A percentile compares a stretch with the other conserved stretches of the same genome.
Evolutionary conservation across 2,329 filamentous ascomycete species (phyloP).

Genomic region (Stachybotrys chartarum): DNA sequence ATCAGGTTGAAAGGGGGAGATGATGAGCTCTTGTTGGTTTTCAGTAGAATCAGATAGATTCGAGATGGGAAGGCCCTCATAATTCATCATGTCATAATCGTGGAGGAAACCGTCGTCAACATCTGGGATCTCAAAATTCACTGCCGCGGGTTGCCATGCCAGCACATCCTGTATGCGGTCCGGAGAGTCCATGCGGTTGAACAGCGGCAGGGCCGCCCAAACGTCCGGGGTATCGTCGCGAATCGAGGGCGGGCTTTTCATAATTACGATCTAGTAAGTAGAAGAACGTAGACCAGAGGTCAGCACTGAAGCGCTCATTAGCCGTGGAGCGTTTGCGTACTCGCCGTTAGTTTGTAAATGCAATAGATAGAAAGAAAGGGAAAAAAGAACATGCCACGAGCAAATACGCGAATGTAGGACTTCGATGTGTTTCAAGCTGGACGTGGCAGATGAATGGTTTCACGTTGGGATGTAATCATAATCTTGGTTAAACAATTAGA

Average conservation of each 20-base stretch:
- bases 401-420: no score
- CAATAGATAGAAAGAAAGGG: no score
- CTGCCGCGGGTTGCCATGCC: background rate
- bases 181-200: conserved; percentile 1
- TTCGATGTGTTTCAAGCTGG: no score
- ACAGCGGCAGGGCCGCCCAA: conserved; percentile 2
- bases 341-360: no score
- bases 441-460: no score
- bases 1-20: background rate
- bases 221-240: background rate
- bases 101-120: background rate
- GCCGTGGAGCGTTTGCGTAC: no score
- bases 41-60: background rate
- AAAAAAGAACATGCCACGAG: no score
- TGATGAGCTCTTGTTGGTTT: background rate
- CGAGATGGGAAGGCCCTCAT: background rate
- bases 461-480: no score
- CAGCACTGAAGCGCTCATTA: no score
- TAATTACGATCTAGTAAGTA: background rate
- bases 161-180: conserved; percentile 1
- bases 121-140: background rate
- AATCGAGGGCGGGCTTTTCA: background rate
- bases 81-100: background rate
- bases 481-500: no score
- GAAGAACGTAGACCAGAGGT: no score